phyloP scores from a whole-genome alignment of 306 rosid genomes.

The Betula pendula region DNA sequence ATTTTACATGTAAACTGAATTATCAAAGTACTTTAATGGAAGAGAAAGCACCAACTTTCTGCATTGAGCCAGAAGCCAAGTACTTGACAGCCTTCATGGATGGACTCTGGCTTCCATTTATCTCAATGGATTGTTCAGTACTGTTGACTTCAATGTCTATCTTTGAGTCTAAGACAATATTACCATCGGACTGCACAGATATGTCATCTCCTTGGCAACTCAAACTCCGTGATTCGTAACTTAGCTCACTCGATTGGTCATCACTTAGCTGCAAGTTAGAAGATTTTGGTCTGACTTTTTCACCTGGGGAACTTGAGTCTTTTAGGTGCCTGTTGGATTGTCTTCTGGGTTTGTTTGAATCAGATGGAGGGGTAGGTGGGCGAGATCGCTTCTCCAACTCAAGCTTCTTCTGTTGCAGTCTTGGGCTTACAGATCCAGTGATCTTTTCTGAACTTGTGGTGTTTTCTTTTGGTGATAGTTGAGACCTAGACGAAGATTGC shows the following conservation, averaged over 20 bases:
- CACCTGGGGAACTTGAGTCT: constrained; percentile 54
- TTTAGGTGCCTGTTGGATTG: constrained; percentile 46
- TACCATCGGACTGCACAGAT: constrained; percentile 47
- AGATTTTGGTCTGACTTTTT: constrained; percentile 53
- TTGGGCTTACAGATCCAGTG: constrained; percentile 76
- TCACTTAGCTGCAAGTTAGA: constrained; percentile 45
- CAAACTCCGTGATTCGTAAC: constrained; percentile 56
- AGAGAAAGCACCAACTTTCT: constrained; percentile 47
- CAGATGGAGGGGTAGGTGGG: constrained; percentile 63
- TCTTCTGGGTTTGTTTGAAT: constrained; percentile 57
- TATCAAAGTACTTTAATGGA: constrained; percentile 14
- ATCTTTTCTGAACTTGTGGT: constrained; percentile 45
- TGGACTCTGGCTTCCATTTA: constrained; percentile 46
- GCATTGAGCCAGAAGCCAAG: constrained; percentile 48
- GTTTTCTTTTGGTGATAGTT: constrained; percentile 46
- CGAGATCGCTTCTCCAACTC: constrained; percentile 72
- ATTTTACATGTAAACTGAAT: constrained; percentile 19
- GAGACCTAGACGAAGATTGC: constrained; percentile 51
- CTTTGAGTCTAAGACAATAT: constrained; percentile 34
- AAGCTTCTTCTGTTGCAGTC: constrained; percentile 70
- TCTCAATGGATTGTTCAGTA: constrained; percentile 36
- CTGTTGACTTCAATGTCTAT: constrained; percentile 59
- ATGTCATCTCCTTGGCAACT: constrained; percentile 64
- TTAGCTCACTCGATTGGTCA: constrained; percentile 65
- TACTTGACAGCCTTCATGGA: constrained; percentile 46